Conservation (phyloP, 2,329 filamentous ascomycete genomes). For the Apiospora koreana region DNA sequence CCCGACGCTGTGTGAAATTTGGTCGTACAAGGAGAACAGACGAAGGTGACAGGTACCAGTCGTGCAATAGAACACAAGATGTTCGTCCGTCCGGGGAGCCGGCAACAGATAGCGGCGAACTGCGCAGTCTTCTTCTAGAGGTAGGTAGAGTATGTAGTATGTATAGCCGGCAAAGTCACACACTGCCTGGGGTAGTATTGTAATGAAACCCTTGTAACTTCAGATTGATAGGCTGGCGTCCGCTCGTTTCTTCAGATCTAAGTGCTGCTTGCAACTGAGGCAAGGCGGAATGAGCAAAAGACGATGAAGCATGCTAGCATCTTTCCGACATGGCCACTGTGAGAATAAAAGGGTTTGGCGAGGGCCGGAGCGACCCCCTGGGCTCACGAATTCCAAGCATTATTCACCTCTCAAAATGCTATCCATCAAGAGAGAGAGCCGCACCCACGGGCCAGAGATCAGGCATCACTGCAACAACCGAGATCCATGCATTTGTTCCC, state of each 20-base stretch:
- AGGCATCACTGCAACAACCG: constrained; percentile 4
- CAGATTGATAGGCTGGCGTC: neutral
- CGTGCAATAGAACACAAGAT: neutral
- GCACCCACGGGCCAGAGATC: neutral
- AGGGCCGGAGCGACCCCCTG: constrained; percentile 1
- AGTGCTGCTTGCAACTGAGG: neutral
- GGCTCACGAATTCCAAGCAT: neutral
- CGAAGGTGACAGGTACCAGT: constrained; percentile 7
- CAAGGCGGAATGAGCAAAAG: neutral
- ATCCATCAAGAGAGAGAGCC: neutral
- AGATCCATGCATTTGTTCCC: constrained; percentile 7
- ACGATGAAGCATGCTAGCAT: neutral
- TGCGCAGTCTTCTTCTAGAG: neutral
- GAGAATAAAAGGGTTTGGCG: neutral
- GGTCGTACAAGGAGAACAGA: neutral
- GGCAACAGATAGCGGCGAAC: neutral
- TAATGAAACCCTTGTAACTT: neutral
- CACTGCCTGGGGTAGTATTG: neutral
- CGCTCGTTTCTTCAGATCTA: neutral
- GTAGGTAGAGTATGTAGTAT: too few relatives aligned
- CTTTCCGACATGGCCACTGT: neutral
- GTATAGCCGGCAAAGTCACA: neutral
- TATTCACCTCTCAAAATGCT: neutral
- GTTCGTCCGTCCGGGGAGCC: neutral
- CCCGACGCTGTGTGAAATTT: neutral